A percentile compares a stretch with the other conserved stretches of the same genome.
Evolutionary conservation across 2,329 filamentous ascomycete genomes (phyloP).

Genomic region (Venturiaceae sp.): DNA sequence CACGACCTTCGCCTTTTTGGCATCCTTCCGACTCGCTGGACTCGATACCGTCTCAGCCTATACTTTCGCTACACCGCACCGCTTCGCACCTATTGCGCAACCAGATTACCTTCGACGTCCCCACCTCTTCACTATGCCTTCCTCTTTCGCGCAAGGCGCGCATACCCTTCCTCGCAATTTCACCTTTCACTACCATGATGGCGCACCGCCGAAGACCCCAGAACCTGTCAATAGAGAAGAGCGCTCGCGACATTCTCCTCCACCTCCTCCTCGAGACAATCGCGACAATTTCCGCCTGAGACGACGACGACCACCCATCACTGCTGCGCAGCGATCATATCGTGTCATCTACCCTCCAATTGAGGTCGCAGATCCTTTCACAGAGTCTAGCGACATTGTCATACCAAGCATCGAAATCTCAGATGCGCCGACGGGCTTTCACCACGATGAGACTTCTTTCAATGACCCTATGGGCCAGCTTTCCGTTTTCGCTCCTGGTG

Average conservation of each 20-base stretch:
- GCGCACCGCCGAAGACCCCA: conserved; percentile 33
- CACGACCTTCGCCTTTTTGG: not conserved
- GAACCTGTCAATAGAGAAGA: conserved; percentile 25
- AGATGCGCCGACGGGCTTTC: conserved; percentile 17
- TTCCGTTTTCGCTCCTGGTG: not conserved
- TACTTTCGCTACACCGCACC: not conserved
- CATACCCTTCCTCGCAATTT: conserved; percentile 38
- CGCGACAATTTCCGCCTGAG: conserved; percentile 1
- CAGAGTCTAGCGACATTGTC: conserved; percentile 17
- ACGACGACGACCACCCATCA: not conserved
- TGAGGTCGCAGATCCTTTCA: not conserved
- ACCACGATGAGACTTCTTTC: not conserved
- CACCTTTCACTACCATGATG: conserved; percentile 38
- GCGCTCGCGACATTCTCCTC: conserved; percentile 11
- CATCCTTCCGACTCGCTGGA: not conserved
- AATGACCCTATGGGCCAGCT: not conserved
- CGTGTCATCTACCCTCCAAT: not conserved
- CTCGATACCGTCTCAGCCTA: not conserved
- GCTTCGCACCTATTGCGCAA: not conserved
- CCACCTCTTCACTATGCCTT: not conserved
- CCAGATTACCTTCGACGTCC: too few relatives aligned
- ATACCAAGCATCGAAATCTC: conserved; percentile 42
- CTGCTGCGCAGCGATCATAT: conserved; percentile 1
- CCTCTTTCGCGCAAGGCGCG: not conserved
- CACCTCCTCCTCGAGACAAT: not conserved